phyloP scores from a whole-genome alignment of 441 rosid genomes.

The Melianthus villosus region DNA sequence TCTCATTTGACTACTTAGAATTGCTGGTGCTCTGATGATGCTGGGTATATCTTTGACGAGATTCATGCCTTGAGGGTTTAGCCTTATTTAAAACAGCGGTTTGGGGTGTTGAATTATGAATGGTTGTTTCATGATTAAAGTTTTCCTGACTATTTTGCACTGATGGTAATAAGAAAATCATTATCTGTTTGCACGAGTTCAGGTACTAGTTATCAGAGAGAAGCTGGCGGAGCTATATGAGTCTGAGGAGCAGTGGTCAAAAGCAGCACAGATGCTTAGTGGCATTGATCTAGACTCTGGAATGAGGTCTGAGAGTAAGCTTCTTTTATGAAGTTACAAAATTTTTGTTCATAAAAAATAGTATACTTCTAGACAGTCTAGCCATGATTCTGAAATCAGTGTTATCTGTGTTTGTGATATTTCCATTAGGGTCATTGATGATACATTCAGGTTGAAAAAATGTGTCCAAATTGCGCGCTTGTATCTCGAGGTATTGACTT shows the following conservation, averaged over 20 bases:
- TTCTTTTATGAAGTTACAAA: not conserved
- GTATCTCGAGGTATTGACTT: slow-evolving; percentile 69
- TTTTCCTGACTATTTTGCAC: too few relatives aligned
- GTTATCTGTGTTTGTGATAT: slow-evolving; percentile 7
- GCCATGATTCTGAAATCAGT: slow-evolving; percentile 1
- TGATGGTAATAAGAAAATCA: not conserved
- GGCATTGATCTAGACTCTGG: slow-evolving; percentile 93
- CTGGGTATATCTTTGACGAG: too few relatives aligned
- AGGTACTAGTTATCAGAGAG: slow-evolving; percentile 87
- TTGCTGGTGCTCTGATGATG: too few relatives aligned
- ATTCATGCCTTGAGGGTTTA: too few relatives aligned
- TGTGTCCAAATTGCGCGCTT: slow-evolving; percentile 97
- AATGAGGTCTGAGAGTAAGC: slow-evolving; percentile 58
- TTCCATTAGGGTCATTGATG: slow-evolving; percentile 62
- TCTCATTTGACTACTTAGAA: too few relatives aligned
- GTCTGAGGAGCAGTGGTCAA: slow-evolving; percentile 88
- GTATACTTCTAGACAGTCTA: not conserved
- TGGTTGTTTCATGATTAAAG: too few relatives aligned
- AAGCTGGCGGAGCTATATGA: slow-evolving; percentile 90
- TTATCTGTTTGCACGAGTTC: slow-evolving; percentile 5
- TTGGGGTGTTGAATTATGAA: too few relatives aligned
- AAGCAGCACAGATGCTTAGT: slow-evolving; percentile 97
- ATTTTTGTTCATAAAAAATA: slow-evolving; percentile 1
- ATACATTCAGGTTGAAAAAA: slow-evolving; percentile 68
- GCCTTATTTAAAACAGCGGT: too few relatives aligned